Base-by-base conservation (phyloP, 106 monocot genomes). In the Iris macrosiphon region DNA sequence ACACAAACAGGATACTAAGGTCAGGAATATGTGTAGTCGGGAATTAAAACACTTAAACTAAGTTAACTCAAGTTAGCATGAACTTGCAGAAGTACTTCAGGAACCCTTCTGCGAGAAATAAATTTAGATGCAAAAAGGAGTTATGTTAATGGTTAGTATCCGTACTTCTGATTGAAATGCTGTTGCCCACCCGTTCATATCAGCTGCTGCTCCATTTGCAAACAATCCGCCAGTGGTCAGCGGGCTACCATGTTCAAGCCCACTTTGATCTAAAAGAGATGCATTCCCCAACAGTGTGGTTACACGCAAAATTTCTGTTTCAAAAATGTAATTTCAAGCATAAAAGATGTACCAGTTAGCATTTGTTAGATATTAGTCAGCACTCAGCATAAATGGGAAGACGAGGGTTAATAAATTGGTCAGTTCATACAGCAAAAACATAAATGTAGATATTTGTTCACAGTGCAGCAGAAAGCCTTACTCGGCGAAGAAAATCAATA, bases 241-340 rank as follows among this genome's bases (percentile, higher is more conserved):
- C 12, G 83, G 89, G 67, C 83, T 83, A 70, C 76, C 80, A 76
- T 89, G 89, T 80, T 89, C 83, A 70, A 78, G 38, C 56, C 74
- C 81, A 75, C 48, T 68, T 56, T 76, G 89, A 67, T 89, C 89
- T 74, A 83, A 79, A 67, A 76, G 61, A 65, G 89, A 76, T 27
- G 89, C 76, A 80, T 83, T 80, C 78, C 83, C 79, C 89, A 80
- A 68, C 69, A 83, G 63, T 50, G 76, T 70, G 64, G 83, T 80
- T 80, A 89, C 62, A 77, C 79, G 83, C 66, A 77, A 75, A 72
- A 88, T 88, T 79, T 88, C 88, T 88, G 87, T 66, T 79, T 59
- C 75, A 88, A 22, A 67, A 72, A 66, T 52, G 60, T 81, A 81
- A 78, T 81, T 73, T 59, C 64, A 88, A 82, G 55, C 64, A 80